Conservation (phyloP, 1,284 basidiomycete genomes). For the Irpex sp. region DNA sequence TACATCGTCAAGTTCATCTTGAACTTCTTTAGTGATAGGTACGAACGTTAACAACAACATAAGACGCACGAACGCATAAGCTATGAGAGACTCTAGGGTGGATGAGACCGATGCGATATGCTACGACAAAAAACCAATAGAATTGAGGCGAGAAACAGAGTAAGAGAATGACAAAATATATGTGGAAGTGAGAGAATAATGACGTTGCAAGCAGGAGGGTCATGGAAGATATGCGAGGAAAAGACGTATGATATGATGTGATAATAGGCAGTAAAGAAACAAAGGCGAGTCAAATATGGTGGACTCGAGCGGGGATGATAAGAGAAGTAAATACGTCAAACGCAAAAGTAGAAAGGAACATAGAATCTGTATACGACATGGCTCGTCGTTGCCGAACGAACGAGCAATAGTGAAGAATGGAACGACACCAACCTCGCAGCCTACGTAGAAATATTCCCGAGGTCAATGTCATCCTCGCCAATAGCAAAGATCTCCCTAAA, state of each 20-base stretch:
- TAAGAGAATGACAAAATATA: background rate
- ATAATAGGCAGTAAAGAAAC: background rate
- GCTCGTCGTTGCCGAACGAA: background rate
- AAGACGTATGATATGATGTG: background rate
- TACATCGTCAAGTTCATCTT: background rate
- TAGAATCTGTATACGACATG: background rate
- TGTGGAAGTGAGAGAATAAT: background rate
- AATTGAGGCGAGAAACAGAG: background rate
- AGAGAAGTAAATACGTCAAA: background rate
- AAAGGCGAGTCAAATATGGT: background rate
- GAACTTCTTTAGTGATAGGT: background rate
- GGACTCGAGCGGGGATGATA: background rate
- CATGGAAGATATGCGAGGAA: background rate
- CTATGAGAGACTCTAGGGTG: background rate
- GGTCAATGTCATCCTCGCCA: constrained; percentile 53
- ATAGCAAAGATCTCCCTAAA: constrained; percentile 69
- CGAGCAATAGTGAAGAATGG: background rate
- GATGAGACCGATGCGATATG: background rate
- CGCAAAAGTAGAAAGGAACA: background rate
- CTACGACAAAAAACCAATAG: background rate
- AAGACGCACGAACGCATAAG: background rate
- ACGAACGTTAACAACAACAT: background rate
- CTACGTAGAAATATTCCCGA: constrained; percentile 72
- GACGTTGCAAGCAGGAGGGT: background rate
- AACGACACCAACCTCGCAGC: background rate